These are phyloP conservation scores for Adiantum capillusveneris DNA, from an alignment of 75 land plant genomes.

Conservation along the genomic window DNA sequence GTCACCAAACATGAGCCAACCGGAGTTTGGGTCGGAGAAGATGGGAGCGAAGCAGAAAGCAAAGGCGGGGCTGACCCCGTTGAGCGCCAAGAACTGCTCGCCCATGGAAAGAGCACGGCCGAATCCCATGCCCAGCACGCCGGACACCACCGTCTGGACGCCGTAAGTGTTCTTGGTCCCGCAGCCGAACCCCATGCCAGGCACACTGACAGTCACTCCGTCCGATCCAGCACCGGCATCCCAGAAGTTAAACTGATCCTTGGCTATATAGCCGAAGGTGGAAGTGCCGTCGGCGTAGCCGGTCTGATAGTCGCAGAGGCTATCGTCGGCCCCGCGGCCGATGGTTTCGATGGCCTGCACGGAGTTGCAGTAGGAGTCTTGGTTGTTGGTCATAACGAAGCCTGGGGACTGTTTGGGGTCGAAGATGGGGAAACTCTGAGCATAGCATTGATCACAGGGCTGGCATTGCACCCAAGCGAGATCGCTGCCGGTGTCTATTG, in stretches of 20 bases:
- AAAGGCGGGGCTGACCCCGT: no score
- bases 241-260: not conserved
- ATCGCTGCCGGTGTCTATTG: no score
- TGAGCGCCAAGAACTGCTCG: no score
- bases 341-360: not conserved
- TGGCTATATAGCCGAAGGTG: not conserved
- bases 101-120: not conserved
- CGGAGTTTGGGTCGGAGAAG: no score
- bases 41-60: no score
- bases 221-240: not conserved
- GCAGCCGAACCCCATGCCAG: not conserved
- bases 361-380: no score
- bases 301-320: not conserved
- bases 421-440: not conserved
- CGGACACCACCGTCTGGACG: not conserved
- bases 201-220: not conserved
- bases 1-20: no score
- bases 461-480: no score
- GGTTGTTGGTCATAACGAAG: no score
- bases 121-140: not conserved
- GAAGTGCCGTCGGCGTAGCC: not conserved
- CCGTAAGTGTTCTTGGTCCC: not conserved
- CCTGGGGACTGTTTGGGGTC: not conserved
- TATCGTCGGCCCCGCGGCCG: not conserved
- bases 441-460: not conserved